A percentile compares a stretch with the other conserved stretches of the same genome.
Evolutionary conservation across 192 early-diverging fungal genomes (phyloP).

Genomic region (Nowakowskiella sp.): DNA sequence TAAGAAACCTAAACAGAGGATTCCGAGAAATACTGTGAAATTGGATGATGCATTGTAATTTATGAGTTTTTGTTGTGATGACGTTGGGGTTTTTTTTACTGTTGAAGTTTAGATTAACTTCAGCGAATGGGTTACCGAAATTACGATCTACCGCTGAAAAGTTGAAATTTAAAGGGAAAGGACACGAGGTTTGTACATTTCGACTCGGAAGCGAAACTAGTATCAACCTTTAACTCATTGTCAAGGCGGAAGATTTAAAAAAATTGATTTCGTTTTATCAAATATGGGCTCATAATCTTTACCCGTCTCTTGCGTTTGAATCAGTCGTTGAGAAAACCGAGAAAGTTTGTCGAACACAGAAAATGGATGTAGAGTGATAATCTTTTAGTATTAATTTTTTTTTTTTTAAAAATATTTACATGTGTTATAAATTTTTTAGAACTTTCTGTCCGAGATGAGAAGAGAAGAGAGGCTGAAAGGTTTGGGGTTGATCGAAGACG

Average conservation of each 20-base stretch:
- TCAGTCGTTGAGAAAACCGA: not conserved
- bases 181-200: not conserved
- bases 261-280: not conserved
- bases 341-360: not conserved
- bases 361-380: not conserved
- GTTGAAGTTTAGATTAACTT: too few species aligned
- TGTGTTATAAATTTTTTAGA: too few species aligned
- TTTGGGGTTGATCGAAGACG: too few species aligned
- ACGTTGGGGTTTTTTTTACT: too few species aligned
- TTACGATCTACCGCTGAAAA: not conserved
- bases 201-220: not conserved
- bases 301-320: not conserved
- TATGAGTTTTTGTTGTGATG: too few species aligned
- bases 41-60: too few species aligned
- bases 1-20: too few species aligned
- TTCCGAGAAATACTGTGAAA: too few species aligned
- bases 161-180: not conserved
- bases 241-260: not conserved
- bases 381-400: not conserved
- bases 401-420: not conserved
- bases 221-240: not conserved
- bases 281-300: not conserved
- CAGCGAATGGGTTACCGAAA: not conserved
- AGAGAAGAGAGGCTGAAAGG: too few species aligned
- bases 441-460: too few species aligned